Evolutionary conservation across 495 filamentous ascomycete genomes (phyloP), one percentile per base, ranked within the genome.

Genomic region (Neurospora sp.): DNA sequence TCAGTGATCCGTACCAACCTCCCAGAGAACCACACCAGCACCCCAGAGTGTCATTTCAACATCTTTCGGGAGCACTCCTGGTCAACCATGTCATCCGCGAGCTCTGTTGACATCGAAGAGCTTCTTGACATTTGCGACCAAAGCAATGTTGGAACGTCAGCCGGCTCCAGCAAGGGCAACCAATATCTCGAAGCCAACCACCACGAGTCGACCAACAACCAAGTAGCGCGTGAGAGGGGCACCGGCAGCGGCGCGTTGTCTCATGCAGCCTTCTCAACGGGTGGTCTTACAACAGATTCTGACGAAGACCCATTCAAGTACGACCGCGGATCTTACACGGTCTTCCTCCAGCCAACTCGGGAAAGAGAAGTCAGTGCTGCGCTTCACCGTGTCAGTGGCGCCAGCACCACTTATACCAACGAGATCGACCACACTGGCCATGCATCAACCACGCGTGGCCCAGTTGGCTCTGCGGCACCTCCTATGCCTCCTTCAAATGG

Each of bases 291-390:
- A 3, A 74, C 75, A 10, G 77, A 77, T 12, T 79, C 79, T 7
- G 79, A 80, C 41, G 78, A 78, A 5, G 79, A 82, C 65, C 80
- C 76, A 6, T 82, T 82, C 76, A 74, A 72, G 38, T 82, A 79
- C 40, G 80, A 82, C 69, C 74, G 73, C 40, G 69, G 71, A 9
- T 74, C 76, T 18, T 76, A 76, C 61, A 72, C 71, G 2, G 61
- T 75, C 6, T 78, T 78, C 38, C 70, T 81, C 5, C 72, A 75
- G n/a, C 77, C 75, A 10, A 61, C 72, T 1, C 72, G 72, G 38
- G 79, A 81, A 73, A 71, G 78, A 39, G 79, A 81, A 31, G 75
- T 80, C 22, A 81, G 79, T 42, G 73, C 37, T 3, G 76, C 77
- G 1, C 76, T 81, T 20, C 75, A 73, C 16, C 74, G 72, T 4